phyloP scores from a whole-genome alignment of 2,329 filamentous ascomycete species.

The Juglanconis sp. region DNA sequence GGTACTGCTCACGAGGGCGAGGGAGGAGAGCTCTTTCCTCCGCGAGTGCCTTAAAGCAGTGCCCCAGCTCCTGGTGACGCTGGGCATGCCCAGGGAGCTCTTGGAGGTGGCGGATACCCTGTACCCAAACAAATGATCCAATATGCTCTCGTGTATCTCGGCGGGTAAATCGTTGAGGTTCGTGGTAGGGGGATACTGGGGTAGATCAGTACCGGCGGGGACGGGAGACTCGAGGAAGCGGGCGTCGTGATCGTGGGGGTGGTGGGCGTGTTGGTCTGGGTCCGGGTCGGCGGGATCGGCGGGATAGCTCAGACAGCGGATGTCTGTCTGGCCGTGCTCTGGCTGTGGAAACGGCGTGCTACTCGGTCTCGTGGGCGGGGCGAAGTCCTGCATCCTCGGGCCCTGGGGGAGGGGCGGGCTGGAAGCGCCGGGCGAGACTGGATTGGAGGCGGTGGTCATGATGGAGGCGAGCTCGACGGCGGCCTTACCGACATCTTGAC shows the following conservation, averaged over 20 bases:
- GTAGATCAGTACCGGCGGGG: conserved; percentile 17
- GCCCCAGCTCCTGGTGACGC: conserved; percentile 57
- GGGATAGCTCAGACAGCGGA: conserved; percentile 39
- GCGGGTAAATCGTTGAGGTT: conserved; percentile 56
- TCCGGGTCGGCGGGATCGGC: conserved; percentile 24
- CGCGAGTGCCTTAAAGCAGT: conserved; percentile 65
- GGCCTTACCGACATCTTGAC: conserved; percentile 37
- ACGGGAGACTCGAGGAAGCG: conserved; percentile 13
- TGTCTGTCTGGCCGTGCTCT: conserved; percentile 44
- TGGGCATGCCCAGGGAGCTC: conserved; percentile 51
- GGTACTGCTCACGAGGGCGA: conserved; percentile 59
- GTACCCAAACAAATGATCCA: conserved; percentile 70
- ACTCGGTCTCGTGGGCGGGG: conserved; percentile 52
- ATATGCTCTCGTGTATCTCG: conserved; percentile 69
- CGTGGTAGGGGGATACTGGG: conserved; percentile 20
- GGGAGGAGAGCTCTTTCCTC: conserved; percentile 62
- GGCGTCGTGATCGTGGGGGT: conserved; percentile 17
- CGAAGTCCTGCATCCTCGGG: conserved; percentile 42
- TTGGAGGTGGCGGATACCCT: conserved; percentile 59
- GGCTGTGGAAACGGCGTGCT: conserved; percentile 59
- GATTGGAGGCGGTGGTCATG: conserved; percentile 48
- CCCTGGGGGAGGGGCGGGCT: conserved; percentile 48
- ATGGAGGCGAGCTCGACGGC: conserved; percentile 42
- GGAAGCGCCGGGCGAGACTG: conserved; percentile 51
- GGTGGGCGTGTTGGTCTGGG: conserved; percentile 26